Evolutionary conservation across 2,329 filamentous ascomycete genomes (phyloP).

Genomic region (Westerdykella aurantiaca): DNA sequence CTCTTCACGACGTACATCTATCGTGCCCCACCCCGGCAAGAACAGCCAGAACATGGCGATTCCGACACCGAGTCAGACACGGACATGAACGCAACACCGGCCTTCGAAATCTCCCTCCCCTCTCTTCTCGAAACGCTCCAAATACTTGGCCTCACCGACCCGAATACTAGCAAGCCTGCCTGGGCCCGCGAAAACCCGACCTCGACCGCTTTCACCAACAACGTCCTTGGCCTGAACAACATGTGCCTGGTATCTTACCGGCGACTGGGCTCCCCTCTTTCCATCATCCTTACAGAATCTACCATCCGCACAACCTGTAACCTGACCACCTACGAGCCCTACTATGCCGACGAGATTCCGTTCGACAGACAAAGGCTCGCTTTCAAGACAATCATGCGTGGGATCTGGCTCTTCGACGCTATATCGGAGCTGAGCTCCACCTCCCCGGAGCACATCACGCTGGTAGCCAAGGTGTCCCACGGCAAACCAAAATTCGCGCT

Average conservation of each 20-base stretch:
- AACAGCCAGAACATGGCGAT: conserved; percentile 35
- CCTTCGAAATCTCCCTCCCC: conserved; percentile 80
- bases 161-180: conserved; percentile 31
- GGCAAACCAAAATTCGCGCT: conserved; percentile 65
- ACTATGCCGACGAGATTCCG: conserved; percentile 67
- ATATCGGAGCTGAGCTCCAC: conserved; percentile 63
- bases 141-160: conserved; percentile 71
- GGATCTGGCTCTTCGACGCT: conserved; percentile 65
- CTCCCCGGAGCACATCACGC: conserved; percentile 64
- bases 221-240: conserved; percentile 74
- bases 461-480: conserved; percentile 39
- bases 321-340: conserved; percentile 76
- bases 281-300: conserved; percentile 78
- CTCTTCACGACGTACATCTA: conserved; percentile 84
- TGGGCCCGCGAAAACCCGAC: conserved; percentile 44
- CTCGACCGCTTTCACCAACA: conserved; percentile 75
- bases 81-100: conserved; percentile 48
- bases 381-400: conserved; percentile 93
- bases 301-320: conserved; percentile 71
- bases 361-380: conserved; percentile 73
- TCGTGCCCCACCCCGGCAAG: conserved; percentile 41
- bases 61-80: conserved; percentile 29
- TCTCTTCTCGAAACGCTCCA: conserved; percentile 90
- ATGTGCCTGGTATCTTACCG: conserved; percentile 79
- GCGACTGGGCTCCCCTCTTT: conserved; percentile 69